Evolutionary conservation across 306 rosid genomes (phyloP), one percentile per base, ranked within the genome.

Genomic region (Cicer arietinum): DNA sequence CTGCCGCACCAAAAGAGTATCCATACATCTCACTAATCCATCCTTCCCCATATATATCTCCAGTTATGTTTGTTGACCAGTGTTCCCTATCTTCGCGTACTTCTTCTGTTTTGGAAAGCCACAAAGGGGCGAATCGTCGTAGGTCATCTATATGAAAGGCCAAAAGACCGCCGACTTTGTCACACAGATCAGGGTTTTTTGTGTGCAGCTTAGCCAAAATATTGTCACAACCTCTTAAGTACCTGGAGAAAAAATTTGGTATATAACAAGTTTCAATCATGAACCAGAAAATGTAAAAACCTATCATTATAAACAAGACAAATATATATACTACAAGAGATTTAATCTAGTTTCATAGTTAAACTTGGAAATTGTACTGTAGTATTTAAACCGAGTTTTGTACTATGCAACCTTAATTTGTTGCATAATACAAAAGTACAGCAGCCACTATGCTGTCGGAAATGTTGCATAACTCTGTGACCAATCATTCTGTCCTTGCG

Each of bases 11-110:
- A 67, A 94, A 94, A 46, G 99, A 92, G 84, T 92, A 94, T 71
- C 99, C 99, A 63, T 94, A 94, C 99, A 94, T 94, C 88, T 94
- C 99, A 88, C 97, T 94, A 66, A 94, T 94, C 99, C 99, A 94
- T 72, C 99, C 99, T 79, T 81, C 64, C 57, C 87, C 92, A 77
- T 92, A 94, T 69, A 94, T 85, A 72, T 94, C 99, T 77, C 97
- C 99, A 67, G 99, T 94, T 83, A 90, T 60, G 85, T 94, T 94
- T 81, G 97, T 90, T 14, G 74, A 74, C 99, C 99, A 94, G 77
- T 94, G 99, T 53, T 92, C 96, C 79, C 51, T 86, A 85, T 94
- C 99, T 83, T 86, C 96, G 13, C 97, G 83, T 70, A 94, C 99
- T 86, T 94, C 97, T 88, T 92, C 97, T 1, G 99, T 94, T 89